Percentiles rank a stretch among this genome's conserved stretches.
These are phyloP conservation scores for Fraxinus sp. DNA, from an alignment of 305 asterid genomes.

Conservation along the genomic window DNA sequence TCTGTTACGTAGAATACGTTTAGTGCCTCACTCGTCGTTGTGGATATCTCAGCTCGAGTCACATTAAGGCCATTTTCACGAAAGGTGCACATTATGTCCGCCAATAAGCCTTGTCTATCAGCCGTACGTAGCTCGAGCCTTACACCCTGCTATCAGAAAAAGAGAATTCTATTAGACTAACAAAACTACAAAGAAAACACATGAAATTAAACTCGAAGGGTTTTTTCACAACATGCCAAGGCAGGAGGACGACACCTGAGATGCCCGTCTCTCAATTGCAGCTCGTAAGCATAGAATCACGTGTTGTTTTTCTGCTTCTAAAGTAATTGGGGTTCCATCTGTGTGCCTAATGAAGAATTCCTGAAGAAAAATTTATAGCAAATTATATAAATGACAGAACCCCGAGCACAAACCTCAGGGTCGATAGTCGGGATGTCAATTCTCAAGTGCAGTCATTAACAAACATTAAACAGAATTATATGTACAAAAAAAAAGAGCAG, in stretches of 20 bases:
- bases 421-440: neutral
- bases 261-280: neutral
- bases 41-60: neutral
- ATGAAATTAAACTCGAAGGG: neutral
- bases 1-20: neutral
- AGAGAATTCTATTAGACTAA: neutral
- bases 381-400: neutral
- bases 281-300: neutral
- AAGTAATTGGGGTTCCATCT: neutral
- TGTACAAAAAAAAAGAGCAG: too few species aligned
- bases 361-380: neutral
- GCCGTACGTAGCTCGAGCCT: neutral
- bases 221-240: neutral
- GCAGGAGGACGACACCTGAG: neutral
- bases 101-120: neutral
- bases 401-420: neutral
- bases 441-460: too few species aligned
- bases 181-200: neutral
- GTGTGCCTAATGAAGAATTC: neutral
- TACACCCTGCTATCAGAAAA: neutral
- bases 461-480: too few species aligned
- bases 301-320: neutral
- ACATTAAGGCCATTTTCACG: neutral
- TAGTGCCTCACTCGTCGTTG: neutral
- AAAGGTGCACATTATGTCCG: neutral